Base-by-base conservation (phyloP, 2,329 filamentous ascomycete genomes). In the Stenocarpella maydis region DNA sequence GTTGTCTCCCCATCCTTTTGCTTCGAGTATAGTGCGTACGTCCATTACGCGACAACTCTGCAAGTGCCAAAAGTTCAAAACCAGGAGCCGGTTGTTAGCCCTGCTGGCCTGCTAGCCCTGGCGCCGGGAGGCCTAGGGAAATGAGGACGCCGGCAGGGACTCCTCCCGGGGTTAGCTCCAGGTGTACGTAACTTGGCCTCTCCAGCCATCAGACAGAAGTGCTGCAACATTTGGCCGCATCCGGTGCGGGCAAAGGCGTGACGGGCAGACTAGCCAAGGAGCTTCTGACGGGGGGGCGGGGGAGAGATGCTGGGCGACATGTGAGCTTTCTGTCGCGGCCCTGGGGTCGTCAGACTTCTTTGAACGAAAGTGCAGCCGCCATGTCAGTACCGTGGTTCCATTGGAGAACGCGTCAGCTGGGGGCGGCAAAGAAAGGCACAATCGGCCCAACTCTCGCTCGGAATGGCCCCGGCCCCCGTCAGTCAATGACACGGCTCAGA, bases 361-460 rank as follows among this genome's bases (percentile, higher is more conserved):
- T 43, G 39, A 61, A 61, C 55, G n/a, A n/a, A n/a, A n/a, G n/a
- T n/a, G n/a, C n/a, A n/a, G n/a, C n/a, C n/a, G n/a, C n/a, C n/a
- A n/a, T n/a, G n/a, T n/a, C n/a, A n/a, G n/a, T n/a, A n/a, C n/a
- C n/a, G n/a, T n/a, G 14, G 24, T 24, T 10, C 17, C 24, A 45
- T 45, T 58, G 54, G 26, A 61, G 41, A 10, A 37, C 34, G 2
- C 34, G 3, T 34, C 26, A 34, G 58, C 58, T 41, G 58, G 41
- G 58, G 31, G 31, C 31, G 31, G 43, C 41, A 49, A 63, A 63
- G 28, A 24, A 12, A 31, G 31, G 31, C 31, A 7, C 47, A 10
- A n/a, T 63, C 58, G 58, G 58, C 58, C 58, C 58, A 63, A 63
- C 58, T 63, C 19, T 63, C 58, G 58, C 58, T 63, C 43, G 58